Base-by-base conservation (phyloP, 192 early-diverging fungal genomes). In the Rhizoclosmatium globosum region DNA sequence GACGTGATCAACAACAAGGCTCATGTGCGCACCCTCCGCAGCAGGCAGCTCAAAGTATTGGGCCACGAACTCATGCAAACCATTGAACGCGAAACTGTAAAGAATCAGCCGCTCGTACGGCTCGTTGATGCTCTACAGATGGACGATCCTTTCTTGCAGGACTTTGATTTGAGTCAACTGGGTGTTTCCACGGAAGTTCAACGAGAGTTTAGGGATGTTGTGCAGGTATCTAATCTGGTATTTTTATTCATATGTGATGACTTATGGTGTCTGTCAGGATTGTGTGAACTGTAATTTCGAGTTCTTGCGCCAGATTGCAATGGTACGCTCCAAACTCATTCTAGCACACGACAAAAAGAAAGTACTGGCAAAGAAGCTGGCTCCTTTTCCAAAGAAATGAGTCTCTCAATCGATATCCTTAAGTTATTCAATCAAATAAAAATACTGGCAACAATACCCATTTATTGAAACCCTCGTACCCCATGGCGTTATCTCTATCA, bases 1-100 rank as follows among this genome's bases (percentile, higher is more conserved):
- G 91, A 92, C 45, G 87, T 92, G 68, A 78, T 88, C 31, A 81
- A 84, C 11, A 83, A 87, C 47, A 87, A 89, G 53, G 79, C 90
- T 43, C 77, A 87, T 41, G 79, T 87, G 39, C 83, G 88, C 23
- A 82, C 92, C 19, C 84, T 93, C 9, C 85, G 88, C 68, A 89
- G 87, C 44, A 72, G 83, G 31, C 86, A 90, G 75, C 76, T 93
- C 6, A 86, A 89, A 64, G 78, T 89, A 21, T 77, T 91, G 64
- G 86, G 88, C 17, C 79, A 85, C 3, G 81, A 84, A 48, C 81
- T 90, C 3, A 90, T 90, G 89, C 87, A 91, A 60, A 90, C 89
- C 64, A 91, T 93, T 76, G 91, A 92, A 72, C 76, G 83, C 6
- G 92, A 93, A 77, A 89, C 91, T 71, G 82, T 4, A 41, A 48